Evolutionary conservation across 2,329 filamentous ascomycete genomes (phyloP), one percentile per base, ranked within the genome.

Genomic region (Chaetomium olivaceum): DNA sequence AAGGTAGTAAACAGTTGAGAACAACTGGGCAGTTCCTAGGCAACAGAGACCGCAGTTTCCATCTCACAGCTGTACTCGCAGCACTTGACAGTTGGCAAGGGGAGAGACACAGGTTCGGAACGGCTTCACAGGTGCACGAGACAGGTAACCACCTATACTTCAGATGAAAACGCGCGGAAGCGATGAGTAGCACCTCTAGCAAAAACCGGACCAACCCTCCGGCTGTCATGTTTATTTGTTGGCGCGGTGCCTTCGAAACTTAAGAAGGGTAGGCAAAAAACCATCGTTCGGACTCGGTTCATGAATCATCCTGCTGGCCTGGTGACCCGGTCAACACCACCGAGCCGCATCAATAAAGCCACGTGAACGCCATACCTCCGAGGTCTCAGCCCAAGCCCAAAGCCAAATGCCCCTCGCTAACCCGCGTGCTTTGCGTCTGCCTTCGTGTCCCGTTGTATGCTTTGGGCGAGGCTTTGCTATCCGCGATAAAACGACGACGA

Each of bases 361-460:
- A 43, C 4, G 29, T 21, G 31, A 33, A n/a, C 43, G 31, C 63
- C 58, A 57, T 65, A 65, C 63, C 63, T 61, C 16, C 23, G 27
- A 2, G n/a, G 19, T 33, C 33, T 43, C 9, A 56, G 31, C 16
- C 50, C 21, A 16, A 9, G 0, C 23, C 43, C 27, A 36, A 12
- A 33, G 19, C 43, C 27, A 36, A 12, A 33, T 31, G 19, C 27
- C 9, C 6, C 61, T 14, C 27, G 27, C n/a, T 21, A n/a, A 4
- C 33, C 16, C 16, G 12, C 21, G 7, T 39, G 16, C 16, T 27
- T 23, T 5, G 6, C 25, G 23, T 36, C n/a, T 12, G 14, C 16
- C 61, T 16, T 11, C 29, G 12, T 36, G 33, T 25, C n/a, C 52
- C 29, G 7, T 46, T 25, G 2, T 16, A 21, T 59, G 25, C 25